Evolutionary conservation across 345 rosid species (phyloP).

Genomic region (Clausena lansium): DNA sequence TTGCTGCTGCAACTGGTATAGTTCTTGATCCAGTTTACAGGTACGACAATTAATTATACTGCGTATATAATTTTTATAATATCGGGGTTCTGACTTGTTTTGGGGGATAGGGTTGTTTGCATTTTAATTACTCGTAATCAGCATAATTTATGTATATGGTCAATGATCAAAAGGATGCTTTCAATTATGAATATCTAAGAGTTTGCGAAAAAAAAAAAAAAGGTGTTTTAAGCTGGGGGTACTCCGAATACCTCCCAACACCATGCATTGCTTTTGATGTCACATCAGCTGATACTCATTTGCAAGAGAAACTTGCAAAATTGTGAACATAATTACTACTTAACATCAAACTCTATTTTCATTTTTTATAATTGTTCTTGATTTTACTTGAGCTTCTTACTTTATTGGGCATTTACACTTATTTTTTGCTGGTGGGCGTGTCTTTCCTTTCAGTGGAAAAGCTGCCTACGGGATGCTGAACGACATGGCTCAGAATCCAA

Average conservation of each 20-base stretch:
- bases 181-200: not conserved
- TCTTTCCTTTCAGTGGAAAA: constrained; percentile 61
- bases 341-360: not conserved
- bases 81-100: not conserved
- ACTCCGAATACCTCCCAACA: too few species aligned
- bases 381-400: not conserved
- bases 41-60: constrained; percentile 25
- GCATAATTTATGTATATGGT: too few species aligned
- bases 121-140: not conserved
- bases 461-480: constrained; percentile 76
- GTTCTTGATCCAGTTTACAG: constrained; percentile 94
- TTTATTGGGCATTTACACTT: not conserved
- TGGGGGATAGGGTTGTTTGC: not conserved
- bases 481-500: constrained; percentile 73
- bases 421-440: not conserved
- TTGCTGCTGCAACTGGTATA: constrained; percentile 74
- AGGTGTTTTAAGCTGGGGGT: not conserved
- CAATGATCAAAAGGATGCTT: not conserved
- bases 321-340: not conserved
- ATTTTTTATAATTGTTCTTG: not conserved
- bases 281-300: not conserved
- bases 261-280: too few species aligned
- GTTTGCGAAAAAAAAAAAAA: too few species aligned
- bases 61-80: not conserved
- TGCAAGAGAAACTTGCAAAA: too few species aligned